Base-by-base conservation (phyloP, 768 basidiomycete genomes). In the Cyclocybe aegerita region DNA sequence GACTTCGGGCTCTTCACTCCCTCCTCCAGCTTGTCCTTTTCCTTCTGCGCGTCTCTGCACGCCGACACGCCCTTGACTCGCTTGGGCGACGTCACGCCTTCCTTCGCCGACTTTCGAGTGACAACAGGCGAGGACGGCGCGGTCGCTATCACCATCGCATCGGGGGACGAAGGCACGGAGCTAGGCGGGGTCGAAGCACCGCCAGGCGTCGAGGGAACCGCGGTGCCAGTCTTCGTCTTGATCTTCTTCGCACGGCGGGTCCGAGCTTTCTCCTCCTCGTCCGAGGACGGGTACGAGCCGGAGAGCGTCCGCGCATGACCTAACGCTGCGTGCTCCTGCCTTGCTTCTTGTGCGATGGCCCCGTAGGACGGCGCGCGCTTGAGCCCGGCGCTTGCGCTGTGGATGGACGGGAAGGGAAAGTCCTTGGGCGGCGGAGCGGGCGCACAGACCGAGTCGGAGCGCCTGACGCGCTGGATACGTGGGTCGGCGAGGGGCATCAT, bases 251-350 rank as follows among this genome's bases (percentile, higher is more conserved):
- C 83, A 33, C 72, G 74, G 54, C 73, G 74, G 36, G 73, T 76
- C 34, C 86, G 78, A 16, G 75, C 59, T 64, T 82, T 84, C 69
- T 90, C 87, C 60, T 90, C 88, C 55, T 90, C 88, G 59, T 90
- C 88, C 14, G 85, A 86, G 9, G 88, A 87, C 16, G 80, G 70
- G 62, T 70, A 74, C 39, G 74, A 71, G 15, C 65, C 65, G 12
- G 65, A 60, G 30, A 66, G 59, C 48, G 70, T 64, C 41, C 71
- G 54, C 60, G 68, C 62, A 61, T 75, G 64, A 40, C 14, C 35
- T 43, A 4, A 49, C 55, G 34, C 42, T 34, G 4, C 23, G 23
- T 12, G 38, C 47, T 48, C 43, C 16, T 49, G 16, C 44, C 48
- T 58, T 5, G 53, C 61, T 42, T 65, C 66, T 55, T 70, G 69